Conservation (phyloP, 192 early-diverging fungal genomes). For the Phycomyces blakesleeanus region DNA sequence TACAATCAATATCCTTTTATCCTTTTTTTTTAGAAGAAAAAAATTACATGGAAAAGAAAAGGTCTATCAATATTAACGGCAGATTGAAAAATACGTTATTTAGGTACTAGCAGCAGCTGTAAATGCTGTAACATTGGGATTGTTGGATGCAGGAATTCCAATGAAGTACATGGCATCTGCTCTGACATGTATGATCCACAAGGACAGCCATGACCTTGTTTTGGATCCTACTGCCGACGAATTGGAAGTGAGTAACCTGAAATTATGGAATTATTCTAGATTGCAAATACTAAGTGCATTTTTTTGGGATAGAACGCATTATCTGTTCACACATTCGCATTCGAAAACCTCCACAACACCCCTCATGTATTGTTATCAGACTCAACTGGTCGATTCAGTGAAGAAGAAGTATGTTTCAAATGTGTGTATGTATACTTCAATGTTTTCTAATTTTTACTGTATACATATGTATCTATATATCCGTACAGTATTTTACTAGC, state of each 20-base stretch:
- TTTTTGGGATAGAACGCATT: constrained; percentile 39
- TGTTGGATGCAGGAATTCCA: constrained; percentile 89
- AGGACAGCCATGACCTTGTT: constrained; percentile 50
- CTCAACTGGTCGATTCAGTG: constrained; percentile 69
- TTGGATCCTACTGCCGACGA: constrained; percentile 84
- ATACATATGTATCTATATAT: too few relatives aligned
- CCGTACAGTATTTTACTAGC: constrained; percentile 42
- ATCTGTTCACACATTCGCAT: constrained; percentile 85
- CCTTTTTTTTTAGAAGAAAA: too few relatives aligned
- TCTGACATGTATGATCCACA: constrained; percentile 66
- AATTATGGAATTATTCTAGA: not conserved
- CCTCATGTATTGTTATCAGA: constrained; percentile 56
- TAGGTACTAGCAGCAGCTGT: constrained; percentile 73
- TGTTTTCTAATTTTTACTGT: not conserved
- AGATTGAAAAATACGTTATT: not conserved
- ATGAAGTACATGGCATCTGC: constrained; percentile 65
- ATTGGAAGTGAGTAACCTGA: constrained; percentile 42
- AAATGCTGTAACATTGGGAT: constrained; percentile 79
- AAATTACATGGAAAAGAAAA: too few relatives aligned
- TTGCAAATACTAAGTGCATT: not conserved
- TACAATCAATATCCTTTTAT: not conserved
- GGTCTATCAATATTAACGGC: not conserved
- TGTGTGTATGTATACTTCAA: not conserved
- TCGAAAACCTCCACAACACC: constrained; percentile 50
- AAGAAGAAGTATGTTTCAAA: constrained; percentile 49